Conservation (phyloP, 2,329 filamentous ascomycete genomes). For the Pseudocercospora fuligena region DNA sequence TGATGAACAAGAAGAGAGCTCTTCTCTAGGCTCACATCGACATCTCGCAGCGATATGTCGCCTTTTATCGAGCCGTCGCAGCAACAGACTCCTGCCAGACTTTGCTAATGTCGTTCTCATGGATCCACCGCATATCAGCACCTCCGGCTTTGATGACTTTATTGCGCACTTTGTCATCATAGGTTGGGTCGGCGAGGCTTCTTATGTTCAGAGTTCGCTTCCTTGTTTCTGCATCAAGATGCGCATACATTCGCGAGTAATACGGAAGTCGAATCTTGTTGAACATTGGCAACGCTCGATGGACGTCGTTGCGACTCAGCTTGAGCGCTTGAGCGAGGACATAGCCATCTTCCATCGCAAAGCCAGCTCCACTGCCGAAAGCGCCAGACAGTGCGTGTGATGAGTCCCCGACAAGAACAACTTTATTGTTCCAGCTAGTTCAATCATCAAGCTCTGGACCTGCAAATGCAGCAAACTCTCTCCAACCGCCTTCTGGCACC, state of each 20-base stretch:
- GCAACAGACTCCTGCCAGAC: conserved; percentile 24
- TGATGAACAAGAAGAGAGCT: not conserved
- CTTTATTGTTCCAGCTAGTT: conserved; percentile 47
- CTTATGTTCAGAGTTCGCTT: conserved; percentile 30
- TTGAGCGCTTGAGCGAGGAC: conserved; percentile 46
- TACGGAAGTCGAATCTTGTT: conserved; percentile 48
- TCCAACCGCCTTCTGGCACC: conserved; percentile 50
- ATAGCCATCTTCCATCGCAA: conserved; percentile 54
- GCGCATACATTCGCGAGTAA: conserved; percentile 47
- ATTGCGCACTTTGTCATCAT: conserved; percentile 20
- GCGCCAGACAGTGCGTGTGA: conserved; percentile 51
- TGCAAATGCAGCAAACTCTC: conserved; percentile 55
- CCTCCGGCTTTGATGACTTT: conserved; percentile 25
- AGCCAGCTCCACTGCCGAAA: conserved; percentile 52
- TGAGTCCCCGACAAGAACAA: conserved; percentile 60
- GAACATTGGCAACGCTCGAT: conserved; percentile 45
- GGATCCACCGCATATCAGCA: conserved; percentile 48
- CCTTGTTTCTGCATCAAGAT: conserved; percentile 36
- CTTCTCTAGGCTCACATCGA: not conserved
- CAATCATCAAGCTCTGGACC: conserved; percentile 51
- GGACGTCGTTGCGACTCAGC: conserved; percentile 12
- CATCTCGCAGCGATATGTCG: not conserved
- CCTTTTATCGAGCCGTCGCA: not conserved
- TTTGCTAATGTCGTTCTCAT: conserved; percentile 47
- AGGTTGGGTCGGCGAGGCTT: conserved; percentile 36